Conservation (phyloP, 768 basidiomycete species). For the Termitomyces sp. region DNA sequence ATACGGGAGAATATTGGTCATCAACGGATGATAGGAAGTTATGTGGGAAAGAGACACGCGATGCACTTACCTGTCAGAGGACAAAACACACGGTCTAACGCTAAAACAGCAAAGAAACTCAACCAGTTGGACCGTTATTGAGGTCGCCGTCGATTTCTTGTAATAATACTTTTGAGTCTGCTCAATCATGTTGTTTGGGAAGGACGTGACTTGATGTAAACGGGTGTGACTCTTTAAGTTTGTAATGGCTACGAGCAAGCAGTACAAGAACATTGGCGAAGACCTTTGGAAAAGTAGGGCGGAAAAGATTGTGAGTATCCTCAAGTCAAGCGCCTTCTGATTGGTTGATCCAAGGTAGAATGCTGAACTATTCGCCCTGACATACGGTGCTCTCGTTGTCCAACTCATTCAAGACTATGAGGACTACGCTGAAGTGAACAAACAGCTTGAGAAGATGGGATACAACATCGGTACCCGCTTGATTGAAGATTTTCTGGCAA, state of each 20-base stretch:
- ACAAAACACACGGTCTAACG: slow-evolving; percentile 89
- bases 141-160: background rate
- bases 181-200: background rate
- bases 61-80: slow-evolving; percentile 93
- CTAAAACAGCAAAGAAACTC: slow-evolving; percentile 84
- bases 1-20: slow-evolving; percentile 91
- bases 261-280: slow-evolving; percentile 86
- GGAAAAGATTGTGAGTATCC: slow-evolving; percentile 82
- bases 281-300: slow-evolving; percentile 93
- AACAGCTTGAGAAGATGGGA: slow-evolving; percentile 98
- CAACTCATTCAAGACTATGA: slow-evolving; percentile 99
- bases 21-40: slow-evolving; percentile 90
- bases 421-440: slow-evolving; percentile 92
- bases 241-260: slow-evolving; percentile 71
- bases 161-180: slow-evolving; percentile 1
- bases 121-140: slow-evolving; percentile 71
- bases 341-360: slow-evolving; percentile 52
- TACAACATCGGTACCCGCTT: slow-evolving; percentile 96
- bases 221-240: slow-evolving; percentile 10
- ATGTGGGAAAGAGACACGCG: slow-evolving; percentile 89
- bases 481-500: slow-evolving; percentile 96
- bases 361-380: slow-evolving; percentile 93
- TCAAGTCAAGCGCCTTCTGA: background rate
- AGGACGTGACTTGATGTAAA: slow-evolving; percentile 24
- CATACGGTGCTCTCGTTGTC: slow-evolving; percentile 96